These are phyloP conservation scores for Pythium insidiosum DNA, from an alignment of 352 stramenopile genomes.

Conservation along the genomic window DNA sequence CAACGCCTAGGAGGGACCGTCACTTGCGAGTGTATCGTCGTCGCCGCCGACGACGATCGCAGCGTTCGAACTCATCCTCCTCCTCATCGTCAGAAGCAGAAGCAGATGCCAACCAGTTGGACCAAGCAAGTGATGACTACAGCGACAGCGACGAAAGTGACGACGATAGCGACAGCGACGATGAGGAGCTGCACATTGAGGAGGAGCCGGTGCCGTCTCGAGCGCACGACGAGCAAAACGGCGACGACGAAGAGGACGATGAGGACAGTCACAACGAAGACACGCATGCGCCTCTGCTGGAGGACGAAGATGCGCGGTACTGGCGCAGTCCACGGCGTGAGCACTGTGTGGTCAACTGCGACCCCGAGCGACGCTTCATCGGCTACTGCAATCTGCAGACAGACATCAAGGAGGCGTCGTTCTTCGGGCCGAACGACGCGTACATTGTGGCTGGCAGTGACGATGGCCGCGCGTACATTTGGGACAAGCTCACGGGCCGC, in stretches of 20 bases:
- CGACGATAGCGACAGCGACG: conserved; percentile 6
- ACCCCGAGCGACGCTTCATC: conserved; percentile 67
- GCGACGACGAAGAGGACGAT: conserved; percentile 9
- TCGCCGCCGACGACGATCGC: too few species aligned
- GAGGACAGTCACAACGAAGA: conserved; percentile 3
- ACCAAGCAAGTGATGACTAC: conserved; percentile 3
- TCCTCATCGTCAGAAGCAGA: conserved; percentile 14
- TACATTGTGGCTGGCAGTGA: conserved; percentile 86
- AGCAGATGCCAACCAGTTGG: too few species aligned
- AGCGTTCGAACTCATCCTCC: too few species aligned
- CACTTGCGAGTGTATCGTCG: conserved; percentile 8
- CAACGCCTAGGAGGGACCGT: too few species aligned
- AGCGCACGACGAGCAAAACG: too few species aligned
- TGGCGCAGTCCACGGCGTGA: conserved; percentile 39
- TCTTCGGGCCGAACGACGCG: conserved; percentile 81
- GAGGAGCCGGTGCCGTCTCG: conserved; percentile 4
- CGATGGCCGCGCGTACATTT: conserved; percentile 80
- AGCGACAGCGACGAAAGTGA: conserved; percentile 10
- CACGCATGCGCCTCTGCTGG: background rate
- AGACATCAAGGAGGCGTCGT: conserved; percentile 87
- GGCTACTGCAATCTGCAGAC: conserved; percentile 87
- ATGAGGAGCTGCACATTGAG: conserved; percentile 6
- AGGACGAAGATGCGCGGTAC: conserved; percentile 21
- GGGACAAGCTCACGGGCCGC: conserved; percentile 70
- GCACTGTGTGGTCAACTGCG: conserved; percentile 40